A percentile compares a stretch with the other conserved stretches of the same genome.
phyloP scores from a whole-genome alignment of 352 stramenopile species.

The Phytophthora europaea region DNA sequence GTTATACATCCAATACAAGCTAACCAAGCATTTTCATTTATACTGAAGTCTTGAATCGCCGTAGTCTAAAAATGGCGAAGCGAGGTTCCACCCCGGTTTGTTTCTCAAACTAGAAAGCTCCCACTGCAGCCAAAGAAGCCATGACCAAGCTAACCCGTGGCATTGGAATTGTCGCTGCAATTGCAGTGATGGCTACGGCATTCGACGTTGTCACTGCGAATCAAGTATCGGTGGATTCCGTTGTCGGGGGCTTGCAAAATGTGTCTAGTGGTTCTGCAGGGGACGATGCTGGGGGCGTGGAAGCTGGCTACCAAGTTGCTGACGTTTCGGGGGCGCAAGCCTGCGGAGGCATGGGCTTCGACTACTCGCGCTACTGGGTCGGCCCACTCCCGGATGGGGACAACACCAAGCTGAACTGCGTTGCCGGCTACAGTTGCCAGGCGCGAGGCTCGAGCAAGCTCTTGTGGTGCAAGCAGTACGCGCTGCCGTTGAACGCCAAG shows the following conservation, averaged over 20 bases:
- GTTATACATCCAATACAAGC: no score
- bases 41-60: no score
- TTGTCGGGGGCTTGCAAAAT: neutral
- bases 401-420: constrained; percentile 29
- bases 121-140: neutral
- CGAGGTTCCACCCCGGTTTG: neutral
- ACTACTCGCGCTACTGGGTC: constrained; percentile 34
- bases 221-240: neutral
- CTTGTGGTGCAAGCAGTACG: constrained; percentile 41
- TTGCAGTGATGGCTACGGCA: neutral
- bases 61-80: neutral
- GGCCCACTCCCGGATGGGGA: constrained; percentile 21
- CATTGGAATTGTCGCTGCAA: constrained; percentile 1
- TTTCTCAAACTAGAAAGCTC: neutral
- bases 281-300: constrained; percentile 1
- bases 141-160: neutral
- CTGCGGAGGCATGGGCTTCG: constrained; percentile 28
- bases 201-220: neutral
- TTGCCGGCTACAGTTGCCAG: constrained; percentile 32
- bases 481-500: constrained; percentile 29
- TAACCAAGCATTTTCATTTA: no score
- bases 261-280: neutral
- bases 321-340: constrained; percentile 32
- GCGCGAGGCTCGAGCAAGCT: constrained; percentile 9
- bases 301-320: constrained; percentile 24